Conservation (phyloP, 2,329 filamentous ascomycete genomes). For the Alternaria dauci region DNA sequence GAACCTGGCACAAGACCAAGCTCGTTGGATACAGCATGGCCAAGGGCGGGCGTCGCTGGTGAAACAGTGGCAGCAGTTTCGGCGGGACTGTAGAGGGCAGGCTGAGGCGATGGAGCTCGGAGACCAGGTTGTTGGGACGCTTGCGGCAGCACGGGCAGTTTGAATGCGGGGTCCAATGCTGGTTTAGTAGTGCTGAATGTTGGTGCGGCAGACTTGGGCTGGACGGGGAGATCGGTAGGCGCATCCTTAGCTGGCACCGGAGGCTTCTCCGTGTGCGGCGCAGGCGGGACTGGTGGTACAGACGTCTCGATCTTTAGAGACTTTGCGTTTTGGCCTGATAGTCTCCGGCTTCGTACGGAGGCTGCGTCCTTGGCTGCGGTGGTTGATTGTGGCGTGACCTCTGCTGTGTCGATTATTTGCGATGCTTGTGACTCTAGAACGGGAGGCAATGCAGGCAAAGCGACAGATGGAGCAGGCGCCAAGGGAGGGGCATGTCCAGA, state of each 20-base stretch:
- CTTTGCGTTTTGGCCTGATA: slow-evolving; percentile 81
- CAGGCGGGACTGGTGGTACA: slow-evolving; percentile 47
- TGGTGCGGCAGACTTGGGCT: slow-evolving; percentile 49
- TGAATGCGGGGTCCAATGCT: slow-evolving; percentile 40
- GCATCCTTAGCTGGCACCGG: slow-evolving; percentile 43
- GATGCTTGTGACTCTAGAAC: slow-evolving; percentile 43
- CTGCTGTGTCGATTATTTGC: slow-evolving; percentile 33
- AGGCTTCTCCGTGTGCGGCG: slow-evolving; percentile 48
- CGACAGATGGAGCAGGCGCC: slow-evolving; percentile 41
- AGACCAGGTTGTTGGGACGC: slow-evolving; percentile 35
- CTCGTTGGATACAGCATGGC: slow-evolving; percentile 55
- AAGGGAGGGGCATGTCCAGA: slow-evolving; percentile 41
- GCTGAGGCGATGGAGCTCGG: slow-evolving; percentile 43
- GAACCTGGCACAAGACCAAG: slow-evolving; percentile 49
- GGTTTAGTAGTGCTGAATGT: slow-evolving; percentile 39
- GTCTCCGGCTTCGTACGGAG: slow-evolving; percentile 75
- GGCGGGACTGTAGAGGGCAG: slow-evolving; percentile 51
- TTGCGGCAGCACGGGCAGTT: slow-evolving; percentile 45
- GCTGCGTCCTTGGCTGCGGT: slow-evolving; percentile 38
- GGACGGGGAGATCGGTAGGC: slow-evolving; percentile 41
- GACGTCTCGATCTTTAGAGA: slow-evolving; percentile 89
- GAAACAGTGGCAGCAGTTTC: slow-evolving; percentile 54
- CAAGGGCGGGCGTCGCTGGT: slow-evolving; percentile 48
- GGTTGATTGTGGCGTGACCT: slow-evolving; percentile 39
- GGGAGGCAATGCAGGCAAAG: slow-evolving; percentile 39